A percentile compares a stretch with the other conserved stretches of the same genome.
Evolutionary conservation across 257 asterid species (phyloP).

Genomic region (Linaria vulgaris): DNA sequence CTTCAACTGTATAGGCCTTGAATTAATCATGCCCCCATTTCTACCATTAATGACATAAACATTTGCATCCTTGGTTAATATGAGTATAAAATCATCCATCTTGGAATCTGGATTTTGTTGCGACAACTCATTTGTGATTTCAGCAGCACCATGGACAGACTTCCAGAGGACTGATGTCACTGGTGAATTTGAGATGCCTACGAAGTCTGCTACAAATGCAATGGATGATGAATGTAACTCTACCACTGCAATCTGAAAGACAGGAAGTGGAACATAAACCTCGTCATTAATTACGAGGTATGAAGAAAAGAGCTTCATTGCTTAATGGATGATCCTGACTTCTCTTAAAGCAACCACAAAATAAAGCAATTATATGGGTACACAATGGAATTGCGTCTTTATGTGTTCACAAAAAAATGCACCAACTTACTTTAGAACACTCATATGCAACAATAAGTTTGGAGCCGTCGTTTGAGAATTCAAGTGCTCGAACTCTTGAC

Average conservation of each 20-base stretch:
- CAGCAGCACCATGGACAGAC: slow-evolving; percentile 34
- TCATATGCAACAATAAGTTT: slow-evolving; percentile 70
- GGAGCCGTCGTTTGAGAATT: slow-evolving; percentile 55
- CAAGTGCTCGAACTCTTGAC: slow-evolving; percentile 59
- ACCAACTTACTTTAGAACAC: slow-evolving; percentile 58
- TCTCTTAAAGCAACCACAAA: slow-evolving; percentile 13
- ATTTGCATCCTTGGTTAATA: slow-evolving; percentile 62
- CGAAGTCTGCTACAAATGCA: slow-evolving; percentile 50
- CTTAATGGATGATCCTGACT: slow-evolving; percentile 8
- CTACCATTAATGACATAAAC: slow-evolving; percentile 52
- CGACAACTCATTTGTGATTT: slow-evolving; percentile 43
- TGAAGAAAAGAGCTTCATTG: background rate
- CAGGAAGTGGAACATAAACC: slow-evolving; percentile 25
- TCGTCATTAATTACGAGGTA: slow-evolving; percentile 12
- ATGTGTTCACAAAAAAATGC: slow-evolving; percentile 14
- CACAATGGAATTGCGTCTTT: slow-evolving; percentile 6
- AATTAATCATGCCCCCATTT: slow-evolving; percentile 50
- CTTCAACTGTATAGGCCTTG: slow-evolving; percentile 57
- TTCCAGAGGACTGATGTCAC: slow-evolving; percentile 49
- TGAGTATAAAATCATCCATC: slow-evolving; percentile 45
- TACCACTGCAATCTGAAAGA: slow-evolving; percentile 75
- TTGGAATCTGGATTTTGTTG: slow-evolving; percentile 37
- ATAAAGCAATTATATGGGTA: slow-evolving; percentile 14
- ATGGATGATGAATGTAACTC: slow-evolving; percentile 66
- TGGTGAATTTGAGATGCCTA: slow-evolving; percentile 42